A percentile compares a stretch with the other conserved stretches of the same genome.
Conservation (phyloP, 345 rosid species). For the Orychophragmus violaceus region DNA sequence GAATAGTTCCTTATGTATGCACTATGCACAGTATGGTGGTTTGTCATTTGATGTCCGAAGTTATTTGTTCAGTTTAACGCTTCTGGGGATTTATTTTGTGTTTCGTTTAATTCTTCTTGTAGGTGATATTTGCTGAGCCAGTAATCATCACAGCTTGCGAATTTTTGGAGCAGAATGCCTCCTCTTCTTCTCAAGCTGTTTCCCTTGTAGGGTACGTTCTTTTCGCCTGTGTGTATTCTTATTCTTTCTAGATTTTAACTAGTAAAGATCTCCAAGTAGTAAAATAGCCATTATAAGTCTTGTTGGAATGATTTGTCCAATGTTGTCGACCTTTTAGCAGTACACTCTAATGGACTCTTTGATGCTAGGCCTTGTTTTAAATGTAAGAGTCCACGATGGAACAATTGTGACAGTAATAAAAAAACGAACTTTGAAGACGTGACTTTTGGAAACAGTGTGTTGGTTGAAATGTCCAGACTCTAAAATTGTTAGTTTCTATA, state of each 20-base stretch:
- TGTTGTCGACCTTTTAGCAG: background rate
- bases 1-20: too few species aligned
- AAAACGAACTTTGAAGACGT: background rate
- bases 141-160: conserved; percentile 89
- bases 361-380: background rate
- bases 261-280: background rate
- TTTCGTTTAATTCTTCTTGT: background rate
- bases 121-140: conserved; percentile 96
- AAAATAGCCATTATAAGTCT: background rate
- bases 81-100: background rate
- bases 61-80: background rate
- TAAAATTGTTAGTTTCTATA: background rate
- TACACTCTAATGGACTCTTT: background rate
- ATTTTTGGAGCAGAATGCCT: conserved; percentile 82
- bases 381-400: background rate
- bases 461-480: background rate
- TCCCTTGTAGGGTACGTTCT: conserved; percentile 72
- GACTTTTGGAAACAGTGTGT: background rate
- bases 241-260: background rate
- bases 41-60: background rate
- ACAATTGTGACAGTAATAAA: background rate
- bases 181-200: conserved; percentile 75
- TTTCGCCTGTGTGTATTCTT: background rate
- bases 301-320: background rate
- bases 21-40: too few species aligned